phyloP scores from a whole-genome alignment of 768 basidiomycete genomes.

The Mycena rebaudengoi region DNA sequence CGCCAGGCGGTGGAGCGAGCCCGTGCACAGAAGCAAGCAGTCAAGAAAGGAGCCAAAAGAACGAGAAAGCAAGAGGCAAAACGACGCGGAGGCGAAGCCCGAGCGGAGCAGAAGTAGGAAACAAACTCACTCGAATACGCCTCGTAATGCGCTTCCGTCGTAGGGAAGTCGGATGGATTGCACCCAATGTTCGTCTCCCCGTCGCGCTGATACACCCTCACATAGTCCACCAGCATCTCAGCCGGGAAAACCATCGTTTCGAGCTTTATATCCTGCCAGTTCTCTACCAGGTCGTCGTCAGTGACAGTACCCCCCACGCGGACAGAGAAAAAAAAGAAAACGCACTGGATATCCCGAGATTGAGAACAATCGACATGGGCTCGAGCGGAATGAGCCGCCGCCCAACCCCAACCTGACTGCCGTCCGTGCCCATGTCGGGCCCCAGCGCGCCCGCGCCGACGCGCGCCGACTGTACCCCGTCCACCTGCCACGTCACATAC shows the following conservation, averaged over 20 bases:
- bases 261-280: slow-evolving; percentile 69
- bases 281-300: slow-evolving; percentile 8
- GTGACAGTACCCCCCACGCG: not conserved
- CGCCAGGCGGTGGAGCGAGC: not conserved
- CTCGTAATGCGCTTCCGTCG: slow-evolving; percentile 60
- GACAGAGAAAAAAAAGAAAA: slow-evolving; percentile 19
- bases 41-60: not conserved
- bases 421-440: slow-evolving; percentile 46
- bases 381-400: slow-evolving; percentile 69
- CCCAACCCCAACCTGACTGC: slow-evolving; percentile 60
- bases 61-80: too few species aligned
- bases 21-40: not conserved
- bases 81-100: too few species aligned
- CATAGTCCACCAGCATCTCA: slow-evolving; percentile 78
- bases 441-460: slow-evolving; percentile 64
- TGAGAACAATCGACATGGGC: slow-evolving; percentile 67
- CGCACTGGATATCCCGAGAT: slow-evolving; percentile 68
- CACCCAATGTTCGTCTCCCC: slow-evolving; percentile 70
- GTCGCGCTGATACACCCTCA: slow-evolving; percentile 80
- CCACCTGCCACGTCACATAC: slow-evolving; percentile 80
- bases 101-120: too few species aligned
- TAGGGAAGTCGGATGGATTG: slow-evolving; percentile 70
- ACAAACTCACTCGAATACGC: slow-evolving; percentile 69
- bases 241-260: slow-evolving; percentile 73
- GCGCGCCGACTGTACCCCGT: slow-evolving; percentile 57